Evolutionary conservation across 768 basidiomycete species (phyloP).

Genomic region (Phaeotremella skinneri): DNA sequence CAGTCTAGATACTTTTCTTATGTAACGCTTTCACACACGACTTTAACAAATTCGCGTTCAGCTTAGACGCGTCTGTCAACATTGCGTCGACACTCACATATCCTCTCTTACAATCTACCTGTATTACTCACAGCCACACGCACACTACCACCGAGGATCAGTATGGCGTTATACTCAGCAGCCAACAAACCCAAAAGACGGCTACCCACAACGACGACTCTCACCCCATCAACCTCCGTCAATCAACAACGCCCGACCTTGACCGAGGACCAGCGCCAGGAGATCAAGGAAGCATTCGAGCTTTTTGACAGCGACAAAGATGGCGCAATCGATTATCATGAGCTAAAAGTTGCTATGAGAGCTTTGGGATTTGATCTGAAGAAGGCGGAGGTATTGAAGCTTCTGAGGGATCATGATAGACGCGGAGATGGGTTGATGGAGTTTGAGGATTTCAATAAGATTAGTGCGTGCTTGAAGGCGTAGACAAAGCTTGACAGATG

Average conservation of each 20-base stretch:
- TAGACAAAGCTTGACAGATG: too few relatives aligned
- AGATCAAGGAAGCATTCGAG: conserved; percentile 98
- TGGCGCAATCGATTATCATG: conserved; percentile 92
- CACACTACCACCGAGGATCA: too few relatives aligned
- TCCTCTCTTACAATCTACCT: too few relatives aligned
- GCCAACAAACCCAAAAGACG: conserved; percentile 10
- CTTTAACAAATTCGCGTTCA: too few relatives aligned
- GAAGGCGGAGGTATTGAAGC: conserved; percentile 95
- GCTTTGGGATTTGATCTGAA: conserved; percentile 97
- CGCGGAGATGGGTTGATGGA: conserved; percentile 72
- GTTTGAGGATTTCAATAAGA: conserved; percentile 88
- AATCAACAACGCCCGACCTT: conserved; percentile 30
- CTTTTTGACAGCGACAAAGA: conserved; percentile 99
- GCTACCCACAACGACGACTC: background rate
- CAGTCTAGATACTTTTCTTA: too few relatives aligned
- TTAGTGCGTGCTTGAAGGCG: conserved; percentile 71
- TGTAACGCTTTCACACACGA: too few relatives aligned
- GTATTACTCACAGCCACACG: too few relatives aligned
- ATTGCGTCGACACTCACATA: too few relatives aligned
- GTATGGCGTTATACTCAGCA: background rate
- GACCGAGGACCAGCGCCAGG: conserved; percentile 64
- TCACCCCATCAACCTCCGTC: conserved; percentile 1
- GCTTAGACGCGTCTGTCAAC: too few relatives aligned
- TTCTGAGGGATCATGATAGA: conserved; percentile 86
- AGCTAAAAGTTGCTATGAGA: conserved; percentile 97